Evolutionary conservation across 2,329 filamentous ascomycete genomes (phyloP).

Genomic region (Fusarium phyllophilum): DNA sequence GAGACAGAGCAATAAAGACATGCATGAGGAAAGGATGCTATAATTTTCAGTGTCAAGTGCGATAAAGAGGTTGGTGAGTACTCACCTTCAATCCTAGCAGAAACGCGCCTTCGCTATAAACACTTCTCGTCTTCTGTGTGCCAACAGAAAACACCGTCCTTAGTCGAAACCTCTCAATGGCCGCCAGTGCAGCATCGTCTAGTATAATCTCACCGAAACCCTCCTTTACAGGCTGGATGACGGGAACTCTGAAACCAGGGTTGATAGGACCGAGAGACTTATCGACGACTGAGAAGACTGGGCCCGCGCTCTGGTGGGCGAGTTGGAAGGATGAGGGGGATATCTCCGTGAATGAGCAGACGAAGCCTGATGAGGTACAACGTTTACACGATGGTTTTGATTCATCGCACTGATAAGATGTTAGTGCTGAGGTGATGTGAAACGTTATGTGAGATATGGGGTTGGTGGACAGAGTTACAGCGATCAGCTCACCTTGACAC

Average conservation of each 20-base stretch:
- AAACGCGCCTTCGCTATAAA: constrained; percentile 51
- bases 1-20: constrained; percentile 60
- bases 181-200: constrained; percentile 46
- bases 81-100: constrained; percentile 53
- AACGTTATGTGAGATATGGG: background rate
- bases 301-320: constrained; percentile 22
- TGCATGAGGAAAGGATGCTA: constrained; percentile 66
- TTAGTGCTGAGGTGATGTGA: background rate
- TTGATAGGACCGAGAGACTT: constrained; percentile 16
- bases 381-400: constrained; percentile 58
- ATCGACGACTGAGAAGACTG: constrained; percentile 15
- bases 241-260: constrained; percentile 38
- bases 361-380: constrained; percentile 58
- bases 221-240: constrained; percentile 35
- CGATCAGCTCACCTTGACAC: constrained; percentile 57
- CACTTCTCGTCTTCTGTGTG: constrained; percentile 40
- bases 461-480: background rate
- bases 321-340: constrained; percentile 38
- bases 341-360: constrained; percentile 56
- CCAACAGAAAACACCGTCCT: constrained; percentile 56
- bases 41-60: background rate
- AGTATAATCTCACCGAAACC: constrained; percentile 45
- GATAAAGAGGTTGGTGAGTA: background rate
- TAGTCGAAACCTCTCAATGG: constrained; percentile 55
- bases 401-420: constrained; percentile 62